These are phyloP conservation scores for Haplographium delicatum DNA, from an alignment of 495 filamentous ascomycete species.

Conservation along the genomic window DNA sequence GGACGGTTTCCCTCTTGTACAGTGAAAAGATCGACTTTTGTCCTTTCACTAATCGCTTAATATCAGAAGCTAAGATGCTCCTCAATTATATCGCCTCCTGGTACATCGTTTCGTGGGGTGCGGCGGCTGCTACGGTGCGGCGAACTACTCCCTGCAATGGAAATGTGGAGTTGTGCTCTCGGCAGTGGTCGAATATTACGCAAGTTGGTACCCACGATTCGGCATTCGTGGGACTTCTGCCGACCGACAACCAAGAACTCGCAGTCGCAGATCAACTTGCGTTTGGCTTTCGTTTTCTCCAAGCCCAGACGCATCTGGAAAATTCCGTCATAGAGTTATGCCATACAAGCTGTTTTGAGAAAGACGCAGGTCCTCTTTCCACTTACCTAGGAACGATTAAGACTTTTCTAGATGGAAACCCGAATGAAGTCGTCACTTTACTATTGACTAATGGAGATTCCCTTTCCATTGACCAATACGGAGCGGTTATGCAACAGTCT, in stretches of 20 bases:
- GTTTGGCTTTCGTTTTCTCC: constrained; percentile 86
- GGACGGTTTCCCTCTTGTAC: too few relatives aligned
- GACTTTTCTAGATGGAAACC: constrained; percentile 41
- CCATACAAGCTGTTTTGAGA: constrained; percentile 73
- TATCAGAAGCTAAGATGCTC: constrained; percentile 13
- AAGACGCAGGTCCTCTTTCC: constrained; percentile 73
- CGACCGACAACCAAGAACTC: constrained; percentile 70
- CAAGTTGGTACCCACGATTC: constrained; percentile 59
- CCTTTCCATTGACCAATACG: constrained; percentile 54
- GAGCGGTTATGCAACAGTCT: constrained; percentile 53
- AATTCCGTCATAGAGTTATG: constrained; percentile 32
- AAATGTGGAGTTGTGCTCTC: constrained; percentile 75
- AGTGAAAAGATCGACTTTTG: too few relatives aligned
- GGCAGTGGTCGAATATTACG: constrained; percentile 86
- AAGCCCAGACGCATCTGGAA: constrained; percentile 76
- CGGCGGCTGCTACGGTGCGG: neutral
- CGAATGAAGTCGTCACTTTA: constrained; percentile 86
- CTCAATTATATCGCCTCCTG: constrained; percentile 2
- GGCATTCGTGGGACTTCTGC: constrained; percentile 63
- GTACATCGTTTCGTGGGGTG: constrained; percentile 9
- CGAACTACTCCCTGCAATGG: constrained; percentile 85
- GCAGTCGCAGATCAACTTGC: constrained; percentile 70
- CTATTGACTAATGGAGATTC: constrained; percentile 80
- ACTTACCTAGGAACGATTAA: constrained; percentile 24
- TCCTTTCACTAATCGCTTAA: too few relatives aligned